Evolutionary conservation across 257 asterid genomes (phyloP), one percentile per base, ranked within the genome.

Genomic region (Solanum medicagineum): DNA sequence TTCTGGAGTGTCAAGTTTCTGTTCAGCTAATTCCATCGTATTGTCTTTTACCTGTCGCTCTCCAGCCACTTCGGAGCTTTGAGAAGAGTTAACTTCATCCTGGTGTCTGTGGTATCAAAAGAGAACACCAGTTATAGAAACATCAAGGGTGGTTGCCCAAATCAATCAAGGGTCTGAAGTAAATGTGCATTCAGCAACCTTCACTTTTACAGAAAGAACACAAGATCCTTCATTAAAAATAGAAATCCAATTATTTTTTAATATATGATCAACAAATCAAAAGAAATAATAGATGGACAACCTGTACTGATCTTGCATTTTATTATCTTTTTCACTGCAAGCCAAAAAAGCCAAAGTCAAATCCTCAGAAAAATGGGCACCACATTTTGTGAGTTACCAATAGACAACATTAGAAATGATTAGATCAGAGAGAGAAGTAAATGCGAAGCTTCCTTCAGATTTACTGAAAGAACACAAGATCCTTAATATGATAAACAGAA

Each of bases 41-140:
- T 83, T 56, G 81, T 87, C 84, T 85, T 84, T 87, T 83, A 80
- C 68, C 80, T 86, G 80, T 70, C 44, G 74, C 47, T 69, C 82
- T 66, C 59, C 65, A 69, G 82, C 83, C 88, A 85, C 86, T 47
- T 49, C 55, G 36, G 89, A 87, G 88, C 86, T 89, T 88, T 80
- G 92, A 90, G 87, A 42, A 85, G 85, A 85, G 81, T 83, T 81
- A 81, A 68, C 89, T 73, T 89, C 86, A 85, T 86, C 79, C 80
- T 56, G 91, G 74, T 69, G 83, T 90, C 98, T 79, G 47, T 22
- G 47, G 83, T 51, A 79, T 53, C 65, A 53, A 79, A 79, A 53
- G 17, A 79, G 55, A 42, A 40, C 53, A 71, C 86, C 71, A 86
- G 81, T 19, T 63, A 71, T 65, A 57, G 47, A 70, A 79, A 79